Conservation (phyloP, 371 early-diverging fungal species). For the Mucor mucedo region DNA sequence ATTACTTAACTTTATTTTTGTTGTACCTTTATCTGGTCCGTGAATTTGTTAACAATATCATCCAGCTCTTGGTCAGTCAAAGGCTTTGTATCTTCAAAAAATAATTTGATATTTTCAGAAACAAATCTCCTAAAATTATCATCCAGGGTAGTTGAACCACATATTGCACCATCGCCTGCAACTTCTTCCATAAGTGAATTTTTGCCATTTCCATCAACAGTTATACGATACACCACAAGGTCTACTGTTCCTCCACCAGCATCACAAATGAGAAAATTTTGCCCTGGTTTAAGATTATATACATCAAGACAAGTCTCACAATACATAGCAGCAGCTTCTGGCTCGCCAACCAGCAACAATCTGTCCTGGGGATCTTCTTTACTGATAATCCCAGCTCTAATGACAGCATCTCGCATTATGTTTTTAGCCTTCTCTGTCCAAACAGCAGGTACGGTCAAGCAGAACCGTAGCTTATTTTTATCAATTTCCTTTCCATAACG, state of each 20-base stretch:
- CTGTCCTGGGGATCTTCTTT: constrained; percentile 44
- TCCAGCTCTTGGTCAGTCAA: background rate
- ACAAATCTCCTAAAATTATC: constrained; percentile 7
- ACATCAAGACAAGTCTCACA: constrained; percentile 27
- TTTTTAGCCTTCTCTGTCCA: constrained; percentile 50
- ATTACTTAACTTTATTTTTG: background rate
- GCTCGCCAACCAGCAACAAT: constrained; percentile 48
- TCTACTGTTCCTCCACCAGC: constrained; percentile 50
- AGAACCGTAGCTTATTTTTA: constrained; percentile 36
- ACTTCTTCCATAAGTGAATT: constrained; percentile 53
- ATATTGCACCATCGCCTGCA: constrained; percentile 49
- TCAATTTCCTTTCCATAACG: constrained; percentile 36
- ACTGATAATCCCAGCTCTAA: constrained; percentile 43
- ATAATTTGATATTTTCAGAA: constrained; percentile 30
- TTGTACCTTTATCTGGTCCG: no score
- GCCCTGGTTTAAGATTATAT: background rate
- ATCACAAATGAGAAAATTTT: constrained; percentile 15
- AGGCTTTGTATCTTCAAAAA: background rate
- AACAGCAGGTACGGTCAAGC: constrained; percentile 50
- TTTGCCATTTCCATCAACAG: constrained; percentile 58
- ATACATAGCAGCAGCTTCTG: constrained; percentile 53
- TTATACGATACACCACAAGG: constrained; percentile 50
- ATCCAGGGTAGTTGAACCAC: constrained; percentile 62
- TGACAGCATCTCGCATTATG: constrained; percentile 45
- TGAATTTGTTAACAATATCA: background rate